phyloP scores from a whole-genome alignment of 2,329 filamentous ascomycete genomes.

The Capronia epimyces region DNA sequence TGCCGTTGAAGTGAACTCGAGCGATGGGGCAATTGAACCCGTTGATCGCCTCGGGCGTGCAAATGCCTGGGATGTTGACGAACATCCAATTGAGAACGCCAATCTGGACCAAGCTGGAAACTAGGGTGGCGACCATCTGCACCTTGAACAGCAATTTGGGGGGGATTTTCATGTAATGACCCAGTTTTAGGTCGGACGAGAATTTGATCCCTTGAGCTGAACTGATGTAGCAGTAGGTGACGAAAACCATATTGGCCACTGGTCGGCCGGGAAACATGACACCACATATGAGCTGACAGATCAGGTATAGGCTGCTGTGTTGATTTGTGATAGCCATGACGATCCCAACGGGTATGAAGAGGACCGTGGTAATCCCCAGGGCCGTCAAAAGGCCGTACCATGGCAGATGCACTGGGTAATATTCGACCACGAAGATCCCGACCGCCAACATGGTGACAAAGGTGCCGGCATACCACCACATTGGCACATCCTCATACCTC shows the following conservation, averaged over 20 bases:
- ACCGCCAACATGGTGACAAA: slow-evolving; percentile 70
- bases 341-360: slow-evolving; percentile 87
- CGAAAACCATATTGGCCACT: slow-evolving; percentile 89
- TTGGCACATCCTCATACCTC: slow-evolving; percentile 73
- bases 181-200: slow-evolving; percentile 77
- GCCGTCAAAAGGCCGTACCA: slow-evolving; percentile 82
- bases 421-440: slow-evolving; percentile 79
- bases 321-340: slow-evolving; percentile 92
- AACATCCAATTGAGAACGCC: slow-evolving; percentile 89
- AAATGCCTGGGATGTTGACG: slow-evolving; percentile 66
- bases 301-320: slow-evolving; percentile 78
- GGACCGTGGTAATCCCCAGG: slow-evolving; percentile 67
- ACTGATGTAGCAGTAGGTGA: slow-evolving; percentile 85
- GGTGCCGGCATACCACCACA: slow-evolving; percentile 73
- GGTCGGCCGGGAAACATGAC: slow-evolving; percentile 76
- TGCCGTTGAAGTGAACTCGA: slow-evolving; percentile 83
- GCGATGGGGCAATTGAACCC: slow-evolving; percentile 85
- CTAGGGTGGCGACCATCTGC: slow-evolving; percentile 55
- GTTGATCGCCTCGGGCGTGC: slow-evolving; percentile 72
- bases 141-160: slow-evolving; percentile 56
- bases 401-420: slow-evolving; percentile 73
- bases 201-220: slow-evolving; percentile 87
- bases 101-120: slow-evolving; percentile 76
- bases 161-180: slow-evolving; percentile 56
- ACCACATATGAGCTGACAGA: slow-evolving; percentile 80